Percentiles rank a stretch among this genome's conserved stretches.
Conservation (phyloP, 73 alveolate species). For the Uronychia binucleata region DNA sequence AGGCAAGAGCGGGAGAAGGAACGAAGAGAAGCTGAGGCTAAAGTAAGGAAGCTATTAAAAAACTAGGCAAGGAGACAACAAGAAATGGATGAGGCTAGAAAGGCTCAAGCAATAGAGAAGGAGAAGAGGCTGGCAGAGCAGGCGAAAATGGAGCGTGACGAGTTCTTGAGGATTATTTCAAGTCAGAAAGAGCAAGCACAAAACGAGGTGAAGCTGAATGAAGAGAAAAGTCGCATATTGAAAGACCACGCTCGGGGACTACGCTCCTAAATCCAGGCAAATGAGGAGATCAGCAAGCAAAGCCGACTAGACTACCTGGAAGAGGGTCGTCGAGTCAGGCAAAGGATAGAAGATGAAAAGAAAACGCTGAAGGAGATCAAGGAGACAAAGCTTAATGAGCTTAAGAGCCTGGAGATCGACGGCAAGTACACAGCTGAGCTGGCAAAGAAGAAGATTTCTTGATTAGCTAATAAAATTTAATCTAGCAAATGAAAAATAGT, state of each 20-base stretch:
- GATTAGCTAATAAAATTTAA: background rate
- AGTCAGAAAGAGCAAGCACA: conserved; percentile 84
- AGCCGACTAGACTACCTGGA: conserved; percentile 78
- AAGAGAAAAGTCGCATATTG: conserved; percentile 60
- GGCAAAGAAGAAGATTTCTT: conserved; percentile 64
- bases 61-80: background rate
- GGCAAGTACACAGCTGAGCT: conserved; percentile 81
- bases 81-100: conserved; percentile 82
- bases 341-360: conserved; percentile 66
- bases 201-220: conserved; percentile 64
- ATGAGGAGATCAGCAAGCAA: conserved; percentile 76
- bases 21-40: conserved; percentile 72
- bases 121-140: conserved; percentile 67
- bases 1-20: conserved; percentile 89
- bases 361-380: conserved; percentile 78
- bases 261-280: conserved; percentile 73
- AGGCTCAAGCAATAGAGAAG: conserved; percentile 52
- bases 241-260: conserved; percentile 79
- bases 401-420: conserved; percentile 58
- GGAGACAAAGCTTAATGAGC: conserved; percentile 61
- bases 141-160: conserved; percentile 90
- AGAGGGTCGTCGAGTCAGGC: conserved; percentile 88
- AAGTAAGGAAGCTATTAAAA: conserved; percentile 66
- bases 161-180: conserved; percentile 76
- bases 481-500: background rate